These are phyloP conservation scores for Cercis canadensis DNA, from an alignment of 306 rosid genomes.

Conservation along the genomic window DNA sequence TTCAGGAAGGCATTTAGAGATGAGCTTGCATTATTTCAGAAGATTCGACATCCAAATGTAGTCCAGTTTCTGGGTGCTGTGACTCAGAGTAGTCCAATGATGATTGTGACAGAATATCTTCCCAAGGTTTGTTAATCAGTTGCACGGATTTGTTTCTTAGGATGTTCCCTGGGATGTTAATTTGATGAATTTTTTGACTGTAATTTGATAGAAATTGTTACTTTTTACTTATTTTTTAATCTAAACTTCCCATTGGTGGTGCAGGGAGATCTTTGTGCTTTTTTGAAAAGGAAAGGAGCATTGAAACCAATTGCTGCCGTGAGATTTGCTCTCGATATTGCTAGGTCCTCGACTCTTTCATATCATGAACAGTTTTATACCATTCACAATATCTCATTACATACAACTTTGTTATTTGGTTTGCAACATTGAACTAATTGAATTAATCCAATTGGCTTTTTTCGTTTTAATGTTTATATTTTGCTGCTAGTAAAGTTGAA, in stretches of 20 bases:
- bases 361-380: neutral
- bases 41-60: slow-evolving; percentile 95
- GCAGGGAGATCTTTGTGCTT: slow-evolving; percentile 84
- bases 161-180: slow-evolving; percentile 22
- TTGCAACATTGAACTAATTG: too few species aligned
- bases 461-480: too few species aligned
- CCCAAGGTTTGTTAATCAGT: slow-evolving; percentile 70
- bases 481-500: too few species aligned
- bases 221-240: neutral
- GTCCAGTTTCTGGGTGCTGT: slow-evolving; percentile 99
- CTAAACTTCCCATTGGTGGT: slow-evolving; percentile 38
- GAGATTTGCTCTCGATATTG: slow-evolving; percentile 87
- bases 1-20: slow-evolving; percentile 88
- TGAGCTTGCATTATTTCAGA: slow-evolving; percentile 91
- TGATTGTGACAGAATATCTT: slow-evolving; percentile 97
- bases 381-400: too few species aligned
- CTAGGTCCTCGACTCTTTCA: slow-evolving; percentile 58
- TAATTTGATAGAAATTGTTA: slow-evolving; percentile 28
- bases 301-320: slow-evolving; percentile 73
- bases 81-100: slow-evolving; percentile 98
- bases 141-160: slow-evolving; percentile 26
- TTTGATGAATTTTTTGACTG: slow-evolving; percentile 22
- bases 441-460: too few species aligned
- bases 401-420: too few species aligned
- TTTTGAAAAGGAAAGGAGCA: slow-evolving; percentile 73